These are phyloP conservation scores for Pythium coloratum DNA, from an alignment of 352 stramenopile species.

Conservation along the genomic window DNA sequence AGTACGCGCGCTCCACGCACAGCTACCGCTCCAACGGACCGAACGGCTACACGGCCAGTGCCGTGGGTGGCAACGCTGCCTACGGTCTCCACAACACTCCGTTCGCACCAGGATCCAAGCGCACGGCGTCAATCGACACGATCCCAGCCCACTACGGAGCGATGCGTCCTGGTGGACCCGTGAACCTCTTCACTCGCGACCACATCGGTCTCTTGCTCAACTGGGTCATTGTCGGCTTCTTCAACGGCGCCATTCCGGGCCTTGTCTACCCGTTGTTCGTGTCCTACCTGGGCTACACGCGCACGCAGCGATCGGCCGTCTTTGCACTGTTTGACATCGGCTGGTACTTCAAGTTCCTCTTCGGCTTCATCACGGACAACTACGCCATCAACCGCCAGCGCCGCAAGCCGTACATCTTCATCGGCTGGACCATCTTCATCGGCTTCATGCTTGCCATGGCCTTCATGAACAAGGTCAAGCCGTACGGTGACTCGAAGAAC, in stretches of 20 bases:
- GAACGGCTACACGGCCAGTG: neutral
- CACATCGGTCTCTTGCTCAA: constrained; percentile 32
- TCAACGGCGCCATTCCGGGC: constrained; percentile 24
- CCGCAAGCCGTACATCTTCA: constrained; percentile 37
- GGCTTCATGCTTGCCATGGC: constrained; percentile 26
- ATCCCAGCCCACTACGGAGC: constrained; percentile 15
- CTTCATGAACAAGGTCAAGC: constrained; percentile 13
- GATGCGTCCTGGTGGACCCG: constrained; percentile 21
- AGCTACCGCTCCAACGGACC: neutral
- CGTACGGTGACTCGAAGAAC: neutral
- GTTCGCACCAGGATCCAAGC: constrained; percentile 5
- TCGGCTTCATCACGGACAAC: constrained; percentile 32
- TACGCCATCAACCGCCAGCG: constrained; percentile 31
- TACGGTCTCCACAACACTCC: constrained; percentile 16
- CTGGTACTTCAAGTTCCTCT: constrained; percentile 33
- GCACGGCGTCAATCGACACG: constrained; percentile 20
- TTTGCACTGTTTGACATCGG: constrained; percentile 12
- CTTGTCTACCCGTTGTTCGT: constrained; percentile 26
- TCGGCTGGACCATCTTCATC: constrained; percentile 24
- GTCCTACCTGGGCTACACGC: constrained; percentile 26
- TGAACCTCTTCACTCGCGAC: constrained; percentile 22
- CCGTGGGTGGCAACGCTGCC: neutral
- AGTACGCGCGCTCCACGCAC: constrained; percentile 9
- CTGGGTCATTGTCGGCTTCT: constrained; percentile 30
- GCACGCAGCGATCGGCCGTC: constrained; percentile 3